Base-by-base conservation (phyloP, 768 basidiomycete species). In the Gelatoporia subvermispora region DNA sequence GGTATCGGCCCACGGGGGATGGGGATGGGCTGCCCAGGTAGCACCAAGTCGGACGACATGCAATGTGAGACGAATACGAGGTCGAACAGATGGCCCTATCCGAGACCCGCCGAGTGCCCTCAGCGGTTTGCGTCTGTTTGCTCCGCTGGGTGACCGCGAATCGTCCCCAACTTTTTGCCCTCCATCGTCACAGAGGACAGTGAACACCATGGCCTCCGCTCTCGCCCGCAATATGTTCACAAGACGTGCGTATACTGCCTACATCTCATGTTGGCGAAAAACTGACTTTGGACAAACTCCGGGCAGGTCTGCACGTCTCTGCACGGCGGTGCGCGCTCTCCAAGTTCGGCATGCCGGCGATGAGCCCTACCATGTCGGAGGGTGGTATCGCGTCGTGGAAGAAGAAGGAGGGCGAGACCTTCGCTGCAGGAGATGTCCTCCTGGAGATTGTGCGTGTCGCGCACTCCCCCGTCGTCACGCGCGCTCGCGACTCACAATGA, bases 331-430 rank as follows among this genome's bases (percentile, higher is more conserved):
- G 76, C 72, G 93, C 86, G 35, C 78, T 98, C 57, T 73, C 88
- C 51, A 90, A 84, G 65, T 94, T 97, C 72, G 75, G 84, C 54
- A 94, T 96, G 92, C 94, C 93, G 49, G 93, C 96, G 58, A 99
- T 98, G 95, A 95, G 92, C 54, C 96, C 96, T 25, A 99, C 96
- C 49, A 99, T 99, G 96, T 93, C 93, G 3, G 96, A 98, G 74
- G 96, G 96, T 54, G 96, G 95, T 54, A 96, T 99, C 66, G 89
- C 95, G 40, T 77, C 79, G 25, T 99, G 96, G 94, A 98, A 98
- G 78, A 88, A 89, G 73, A 85, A 86, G 68, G 95, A 97, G 67
- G 96, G 96, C 48, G 94, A 97, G 59, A 43, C 83, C 2, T 99
- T 95, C 65, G 56, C 82, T 16, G 81, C 84, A 7, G 95, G 96